These are phyloP conservation scores for Gliomastix tumulicola DNA, from an alignment of 2,329 filamentous ascomycete species.

Conservation along the genomic window DNA sequence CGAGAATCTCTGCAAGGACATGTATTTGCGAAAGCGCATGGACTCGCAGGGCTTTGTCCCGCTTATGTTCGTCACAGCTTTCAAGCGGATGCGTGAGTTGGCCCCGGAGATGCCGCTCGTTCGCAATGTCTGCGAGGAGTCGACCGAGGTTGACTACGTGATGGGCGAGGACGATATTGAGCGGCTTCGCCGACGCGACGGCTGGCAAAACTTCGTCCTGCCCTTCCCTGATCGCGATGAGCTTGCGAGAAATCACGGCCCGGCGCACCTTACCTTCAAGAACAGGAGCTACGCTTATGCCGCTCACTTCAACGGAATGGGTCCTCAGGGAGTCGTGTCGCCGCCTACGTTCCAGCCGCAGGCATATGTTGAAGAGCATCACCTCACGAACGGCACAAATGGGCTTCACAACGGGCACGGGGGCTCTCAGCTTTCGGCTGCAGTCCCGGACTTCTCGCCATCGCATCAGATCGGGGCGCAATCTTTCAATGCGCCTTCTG, in stretches of 20 bases:
- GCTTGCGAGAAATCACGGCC: slow-evolving; percentile 67
- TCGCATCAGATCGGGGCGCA: slow-evolving; percentile 1
- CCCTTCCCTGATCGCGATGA: slow-evolving; percentile 64
- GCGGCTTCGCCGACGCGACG: slow-evolving; percentile 65
- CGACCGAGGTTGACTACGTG: slow-evolving; percentile 66
- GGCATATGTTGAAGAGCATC: slow-evolving; percentile 1
- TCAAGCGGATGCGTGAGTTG: slow-evolving; percentile 59
- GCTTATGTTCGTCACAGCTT: slow-evolving; percentile 71
- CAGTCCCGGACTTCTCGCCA: slow-evolving; percentile 14
- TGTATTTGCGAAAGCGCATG: slow-evolving; percentile 85
- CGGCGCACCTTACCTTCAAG: slow-evolving; percentile 29
- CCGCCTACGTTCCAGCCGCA: slow-evolving; percentile 18
- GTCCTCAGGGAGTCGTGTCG: slow-evolving; percentile 19
- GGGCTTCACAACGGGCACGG: slow-evolving; percentile 4
- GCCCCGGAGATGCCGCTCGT: slow-evolving; percentile 62
- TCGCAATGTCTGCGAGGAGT: slow-evolving; percentile 67
- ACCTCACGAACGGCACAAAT: slow-evolving; percentile 1
- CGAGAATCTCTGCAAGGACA: slow-evolving; percentile 90
- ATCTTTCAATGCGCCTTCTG: background rate
- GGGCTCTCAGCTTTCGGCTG: slow-evolving; percentile 11
- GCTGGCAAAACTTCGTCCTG: slow-evolving; percentile 77
- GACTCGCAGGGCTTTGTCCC: slow-evolving; percentile 90
- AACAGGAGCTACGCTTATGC: slow-evolving; percentile 18
- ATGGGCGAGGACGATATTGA: slow-evolving; percentile 68
- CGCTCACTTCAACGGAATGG: slow-evolving; percentile 22